phyloP scores from a whole-genome alignment of 2,329 filamentous ascomycete species.

The Ceratocystis huliohia region DNA sequence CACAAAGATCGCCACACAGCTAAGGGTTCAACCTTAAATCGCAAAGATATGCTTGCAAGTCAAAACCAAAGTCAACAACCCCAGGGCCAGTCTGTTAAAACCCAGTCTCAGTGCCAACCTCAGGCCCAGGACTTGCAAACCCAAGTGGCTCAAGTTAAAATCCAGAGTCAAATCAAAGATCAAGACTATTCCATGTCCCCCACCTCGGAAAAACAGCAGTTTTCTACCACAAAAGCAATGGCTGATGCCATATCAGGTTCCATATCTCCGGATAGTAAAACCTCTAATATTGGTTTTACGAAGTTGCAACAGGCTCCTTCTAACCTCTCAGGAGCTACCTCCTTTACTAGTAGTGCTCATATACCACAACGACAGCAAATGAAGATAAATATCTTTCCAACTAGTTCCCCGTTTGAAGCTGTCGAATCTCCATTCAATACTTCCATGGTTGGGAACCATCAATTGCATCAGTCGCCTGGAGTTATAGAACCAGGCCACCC shows the following conservation, averaged over 20 bases:
- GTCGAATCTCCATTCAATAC: slow-evolving; percentile 18
- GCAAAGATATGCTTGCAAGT: slow-evolving; percentile 42
- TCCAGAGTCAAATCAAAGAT: slow-evolving; percentile 32
- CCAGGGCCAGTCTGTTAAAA: slow-evolving; percentile 1
- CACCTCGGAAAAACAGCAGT: slow-evolving; percentile 26
- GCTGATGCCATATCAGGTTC: slow-evolving; percentile 24
- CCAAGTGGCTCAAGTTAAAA: slow-evolving; percentile 30
- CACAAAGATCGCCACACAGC: slow-evolving; percentile 71
- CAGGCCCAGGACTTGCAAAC: neutral
- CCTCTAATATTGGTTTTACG: slow-evolving; percentile 33
- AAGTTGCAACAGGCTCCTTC: slow-evolving; percentile 25
- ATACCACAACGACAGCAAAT: slow-evolving; percentile 11
- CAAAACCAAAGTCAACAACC: slow-evolving; percentile 24
- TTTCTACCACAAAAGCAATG: neutral
- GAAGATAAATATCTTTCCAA: slow-evolving; percentile 22
- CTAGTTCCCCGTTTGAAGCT: slow-evolving; percentile 18
- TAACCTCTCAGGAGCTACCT: neutral
- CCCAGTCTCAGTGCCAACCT: neutral
- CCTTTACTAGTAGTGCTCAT: neutral
- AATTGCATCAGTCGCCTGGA: slow-evolving; percentile 11
- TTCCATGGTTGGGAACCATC: slow-evolving; percentile 10
- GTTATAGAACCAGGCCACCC: slow-evolving; percentile 12
- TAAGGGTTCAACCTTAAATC: slow-evolving; percentile 62
- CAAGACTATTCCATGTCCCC: slow-evolving; percentile 29
- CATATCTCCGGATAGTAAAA: slow-evolving; percentile 37